phyloP scores from a whole-genome alignment of 805 yeast species.

The Zygotorulaspora danielsina region DNA sequence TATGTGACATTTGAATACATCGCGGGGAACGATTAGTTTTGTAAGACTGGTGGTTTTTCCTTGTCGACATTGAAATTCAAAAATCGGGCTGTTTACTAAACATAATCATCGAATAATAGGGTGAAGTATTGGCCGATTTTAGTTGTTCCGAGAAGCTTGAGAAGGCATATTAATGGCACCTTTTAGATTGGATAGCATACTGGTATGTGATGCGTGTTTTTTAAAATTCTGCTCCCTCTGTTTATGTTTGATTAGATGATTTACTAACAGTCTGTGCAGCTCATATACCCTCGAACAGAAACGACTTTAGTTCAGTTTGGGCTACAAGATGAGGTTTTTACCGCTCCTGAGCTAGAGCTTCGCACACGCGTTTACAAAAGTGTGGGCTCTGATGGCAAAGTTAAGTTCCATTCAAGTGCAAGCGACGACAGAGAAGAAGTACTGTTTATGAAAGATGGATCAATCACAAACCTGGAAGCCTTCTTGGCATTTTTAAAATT shows the following conservation, averaged over 20 bases:
- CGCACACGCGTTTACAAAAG: conserved; percentile 72
- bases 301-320: conserved; percentile 78
- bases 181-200: conserved; percentile 31
- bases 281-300: conserved; percentile 76
- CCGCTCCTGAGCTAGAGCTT: conserved; percentile 69
- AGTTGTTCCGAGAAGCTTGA: too few species aligned
- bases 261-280: conserved; percentile 20
- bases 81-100: too few species aligned
- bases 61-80: too few species aligned
- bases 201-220: conserved; percentile 16
- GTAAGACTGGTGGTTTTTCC: too few species aligned
- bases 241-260: background rate
- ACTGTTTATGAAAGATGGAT: conserved; percentile 61
- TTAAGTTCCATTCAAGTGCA: conserved; percentile 31
- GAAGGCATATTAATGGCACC: too few species aligned
- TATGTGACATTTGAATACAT: too few species aligned
- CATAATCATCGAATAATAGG: too few species aligned
- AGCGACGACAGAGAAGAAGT: conserved; percentile 39
- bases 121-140: too few species aligned
- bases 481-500: conserved; percentile 55
- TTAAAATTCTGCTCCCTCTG: too few species aligned
- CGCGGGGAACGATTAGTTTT: too few species aligned
- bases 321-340: conserved; percentile 52
- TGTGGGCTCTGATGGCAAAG: conserved; percentile 29
- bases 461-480: conserved; percentile 64